phyloP scores from a whole-genome alignment of 2,329 filamentous ascomycete genomes.

The Aquanectria penicillioides region DNA sequence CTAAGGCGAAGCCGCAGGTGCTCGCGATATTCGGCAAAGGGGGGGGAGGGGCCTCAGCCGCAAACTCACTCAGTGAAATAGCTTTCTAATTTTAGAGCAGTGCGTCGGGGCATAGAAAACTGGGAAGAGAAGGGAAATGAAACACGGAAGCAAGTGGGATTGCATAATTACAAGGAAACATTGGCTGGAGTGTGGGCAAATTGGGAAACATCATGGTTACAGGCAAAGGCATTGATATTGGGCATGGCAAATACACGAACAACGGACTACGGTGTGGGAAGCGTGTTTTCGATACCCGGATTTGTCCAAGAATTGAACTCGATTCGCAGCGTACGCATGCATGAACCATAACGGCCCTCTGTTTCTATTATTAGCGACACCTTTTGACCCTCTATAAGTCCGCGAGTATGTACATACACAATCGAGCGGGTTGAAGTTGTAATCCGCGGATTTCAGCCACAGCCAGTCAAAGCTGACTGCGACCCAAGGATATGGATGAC shows the following conservation, averaged over 20 bases:
- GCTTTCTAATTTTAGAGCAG: conserved; percentile 1
- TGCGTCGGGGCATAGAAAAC: background rate
- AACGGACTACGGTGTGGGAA: conserved; percentile 12
- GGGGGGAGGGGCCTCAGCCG: too few species aligned
- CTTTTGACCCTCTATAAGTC: too few species aligned
- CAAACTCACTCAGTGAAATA: background rate
- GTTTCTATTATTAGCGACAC: conserved; percentile 4
- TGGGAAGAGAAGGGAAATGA: background rate
- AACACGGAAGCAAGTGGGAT: background rate
- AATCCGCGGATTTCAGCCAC: too few species aligned
- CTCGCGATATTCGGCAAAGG: too few species aligned
- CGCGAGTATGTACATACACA: too few species aligned
- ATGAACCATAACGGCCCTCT: background rate
- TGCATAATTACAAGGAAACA: conserved; percentile 17
- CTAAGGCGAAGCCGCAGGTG: too few species aligned
- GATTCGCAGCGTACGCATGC: conserved; percentile 4
- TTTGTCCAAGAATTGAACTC: conserved; percentile 21
- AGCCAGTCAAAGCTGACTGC: background rate
- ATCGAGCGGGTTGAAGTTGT: too few species aligned
- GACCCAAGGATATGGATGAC: background rate
- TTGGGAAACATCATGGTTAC: conserved; percentile 16
- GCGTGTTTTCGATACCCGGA: conserved; percentile 33
- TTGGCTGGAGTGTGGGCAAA: conserved; percentile 6
- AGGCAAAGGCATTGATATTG: conserved; percentile 17
- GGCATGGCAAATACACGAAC: conserved; percentile 19